Percentiles rank a stretch among this genome's conserved stretches.
phyloP scores from a whole-genome alignment of 116 monocot species.

The Zostera marina region DNA sequence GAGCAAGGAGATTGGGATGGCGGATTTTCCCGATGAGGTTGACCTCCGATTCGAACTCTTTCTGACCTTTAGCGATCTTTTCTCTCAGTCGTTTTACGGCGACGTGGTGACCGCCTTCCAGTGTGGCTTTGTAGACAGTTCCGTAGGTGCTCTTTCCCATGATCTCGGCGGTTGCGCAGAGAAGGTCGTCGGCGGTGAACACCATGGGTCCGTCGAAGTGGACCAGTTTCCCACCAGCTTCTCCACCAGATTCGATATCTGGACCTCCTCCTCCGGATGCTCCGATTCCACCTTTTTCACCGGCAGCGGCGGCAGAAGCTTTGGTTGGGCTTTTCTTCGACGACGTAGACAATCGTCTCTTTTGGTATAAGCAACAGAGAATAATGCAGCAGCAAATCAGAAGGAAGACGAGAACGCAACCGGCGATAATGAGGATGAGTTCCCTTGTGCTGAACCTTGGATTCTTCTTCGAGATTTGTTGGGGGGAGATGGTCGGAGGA shows the following conservation, averaged over 20 bases:
- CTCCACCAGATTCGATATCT: slow-evolving; percentile 24
- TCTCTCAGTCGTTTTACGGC: slow-evolving; percentile 86
- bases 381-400: slow-evolving; percentile 46
- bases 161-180: slow-evolving; percentile 93
- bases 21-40: slow-evolving; percentile 53
- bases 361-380: slow-evolving; percentile 36
- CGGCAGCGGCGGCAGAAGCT: slow-evolving; percentile 11
- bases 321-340: slow-evolving; percentile 13
- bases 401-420: slow-evolving; percentile 25
- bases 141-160: slow-evolving; percentile 94
- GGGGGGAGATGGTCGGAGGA: not conserved
- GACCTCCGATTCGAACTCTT: slow-evolving; percentile 74
- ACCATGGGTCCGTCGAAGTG: slow-evolving; percentile 69
- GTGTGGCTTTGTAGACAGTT: slow-evolving; percentile 84
- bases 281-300: slow-evolving; percentile 6
- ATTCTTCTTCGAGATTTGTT: not conserved
- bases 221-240: slow-evolving; percentile 17
- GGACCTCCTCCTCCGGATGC: slow-evolving; percentile 2
- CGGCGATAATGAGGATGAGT: slow-evolving; percentile 36
- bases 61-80: slow-evolving; percentile 68
- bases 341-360: not conserved
- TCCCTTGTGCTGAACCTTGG: slow-evolving; percentile 27
- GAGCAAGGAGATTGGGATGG: slow-evolving; percentile 52
- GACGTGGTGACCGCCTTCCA: slow-evolving; percentile 71
- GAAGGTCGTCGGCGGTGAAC: slow-evolving; percentile 84